phyloP scores from a whole-genome alignment of 345 rosid species.

The Lenwebbia sp. region DNA sequence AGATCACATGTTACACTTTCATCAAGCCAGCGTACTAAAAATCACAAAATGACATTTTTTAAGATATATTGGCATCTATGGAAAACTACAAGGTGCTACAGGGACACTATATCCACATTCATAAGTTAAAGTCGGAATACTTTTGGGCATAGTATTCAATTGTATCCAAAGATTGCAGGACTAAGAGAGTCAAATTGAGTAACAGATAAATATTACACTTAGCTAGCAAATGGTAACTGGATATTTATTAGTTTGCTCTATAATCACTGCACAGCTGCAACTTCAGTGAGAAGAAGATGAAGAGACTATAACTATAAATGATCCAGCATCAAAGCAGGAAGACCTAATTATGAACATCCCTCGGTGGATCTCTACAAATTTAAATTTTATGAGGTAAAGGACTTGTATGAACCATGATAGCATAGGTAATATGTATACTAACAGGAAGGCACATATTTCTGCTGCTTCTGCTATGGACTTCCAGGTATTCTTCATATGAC shows the following conservation, averaged over 20 bases:
- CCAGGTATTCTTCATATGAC: conserved; percentile 96
- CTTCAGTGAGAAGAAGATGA: not conserved
- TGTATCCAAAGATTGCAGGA: not conserved
- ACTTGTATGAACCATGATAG: not conserved
- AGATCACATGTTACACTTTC: not conserved
- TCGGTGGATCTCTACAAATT: not conserved
- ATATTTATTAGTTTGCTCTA: not conserved
- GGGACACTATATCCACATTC: not conserved
- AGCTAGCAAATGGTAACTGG: not conserved
- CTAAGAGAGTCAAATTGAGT: not conserved
- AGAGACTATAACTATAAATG: not conserved
- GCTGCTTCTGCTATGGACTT: conserved; percentile 65
- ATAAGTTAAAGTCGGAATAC: not conserved
- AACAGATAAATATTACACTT: not conserved
- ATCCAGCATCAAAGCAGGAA: not conserved
- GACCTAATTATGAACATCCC: not conserved
- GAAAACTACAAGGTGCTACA: not conserved
- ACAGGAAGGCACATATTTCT: conserved; percentile 46
- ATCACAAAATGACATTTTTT: not conserved
- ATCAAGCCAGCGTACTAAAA: not conserved
- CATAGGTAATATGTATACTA: conserved; percentile 22
- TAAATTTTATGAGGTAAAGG: not conserved
- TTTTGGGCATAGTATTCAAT: not conserved
- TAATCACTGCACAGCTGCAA: not conserved
- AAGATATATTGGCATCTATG: not conserved